A percentile compares a stretch with the other conserved stretches of the same genome.
Conservation (phyloP, 805 yeast genomes). For the Sungouiella blattae region DNA sequence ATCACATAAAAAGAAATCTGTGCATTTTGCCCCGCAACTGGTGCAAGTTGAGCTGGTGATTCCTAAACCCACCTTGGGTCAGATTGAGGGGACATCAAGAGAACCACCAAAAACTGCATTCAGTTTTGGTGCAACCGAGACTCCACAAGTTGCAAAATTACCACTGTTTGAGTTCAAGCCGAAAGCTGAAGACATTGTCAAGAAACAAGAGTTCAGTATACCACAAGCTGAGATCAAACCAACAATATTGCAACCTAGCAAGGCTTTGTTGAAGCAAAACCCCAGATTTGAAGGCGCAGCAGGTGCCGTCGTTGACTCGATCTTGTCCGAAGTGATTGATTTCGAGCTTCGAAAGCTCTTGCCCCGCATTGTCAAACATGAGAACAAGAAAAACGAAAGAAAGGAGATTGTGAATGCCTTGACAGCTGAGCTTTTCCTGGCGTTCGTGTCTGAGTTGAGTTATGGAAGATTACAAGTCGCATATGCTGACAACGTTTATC, state of each 20-base stretch:
- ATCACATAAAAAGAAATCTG: no score
- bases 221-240: not conserved
- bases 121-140: no score
- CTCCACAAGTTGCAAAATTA: no score
- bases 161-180: no score
- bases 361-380: slow-evolving; percentile 21
- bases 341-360: slow-evolving; percentile 23
- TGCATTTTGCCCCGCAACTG: no score
- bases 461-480: slow-evolving; percentile 41
- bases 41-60: no score
- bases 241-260: not conserved
- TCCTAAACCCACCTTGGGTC: no score
- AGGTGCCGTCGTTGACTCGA: slow-evolving; percentile 14
- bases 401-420: slow-evolving; percentile 31
- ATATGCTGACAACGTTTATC: slow-evolving; percentile 42
- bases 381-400: slow-evolving; percentile 20
- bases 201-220: no score
- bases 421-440: slow-evolving; percentile 51
- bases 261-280: slow-evolving; percentile 21
- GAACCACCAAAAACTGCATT: no score
- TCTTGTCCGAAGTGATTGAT: slow-evolving; percentile 21
- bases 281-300: slow-evolving; percentile 28
- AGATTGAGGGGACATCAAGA: no score
- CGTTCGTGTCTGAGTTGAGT: slow-evolving; percentile 58
- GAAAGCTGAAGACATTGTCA: no score